Evolutionary conservation across 2,329 filamentous ascomycete genomes (phyloP).

Genomic region (Arthrocladium fulminans): DNA sequence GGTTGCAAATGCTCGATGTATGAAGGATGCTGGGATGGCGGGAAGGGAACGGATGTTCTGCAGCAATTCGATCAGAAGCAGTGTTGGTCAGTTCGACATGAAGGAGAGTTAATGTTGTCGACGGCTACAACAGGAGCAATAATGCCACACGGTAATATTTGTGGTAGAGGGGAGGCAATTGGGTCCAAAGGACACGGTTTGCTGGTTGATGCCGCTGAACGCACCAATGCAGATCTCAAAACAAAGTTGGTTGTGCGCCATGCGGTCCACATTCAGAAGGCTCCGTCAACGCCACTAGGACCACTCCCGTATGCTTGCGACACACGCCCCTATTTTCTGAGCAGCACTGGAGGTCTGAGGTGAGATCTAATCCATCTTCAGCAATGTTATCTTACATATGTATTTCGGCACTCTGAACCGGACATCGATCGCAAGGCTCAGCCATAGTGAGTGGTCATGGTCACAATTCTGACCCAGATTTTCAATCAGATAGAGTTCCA

Average conservation of each 20-base stretch:
- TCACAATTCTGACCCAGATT: no score
- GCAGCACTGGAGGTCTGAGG: not conserved
- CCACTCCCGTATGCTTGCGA: not conserved
- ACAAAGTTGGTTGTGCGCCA: not conserved
- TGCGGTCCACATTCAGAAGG: not conserved
- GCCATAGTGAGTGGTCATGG: no score
- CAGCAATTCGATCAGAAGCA: not conserved
- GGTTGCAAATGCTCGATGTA: conserved; percentile 16
- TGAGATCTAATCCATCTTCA: no score
- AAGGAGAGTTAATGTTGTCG: not conserved
- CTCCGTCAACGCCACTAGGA: not conserved
- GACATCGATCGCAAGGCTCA: no score
- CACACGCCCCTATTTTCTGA: conserved; percentile 2
- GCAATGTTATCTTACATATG: no score
- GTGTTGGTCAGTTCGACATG: conserved; percentile 5
- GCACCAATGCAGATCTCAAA: conserved; percentile 3
- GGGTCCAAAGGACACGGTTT: conserved; percentile 7
- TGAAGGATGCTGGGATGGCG: not conserved
- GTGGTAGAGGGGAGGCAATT: not conserved
- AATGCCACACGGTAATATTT: not conserved
- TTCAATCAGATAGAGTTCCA: not conserved
- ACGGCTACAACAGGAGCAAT: not conserved
- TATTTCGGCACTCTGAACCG: no score
- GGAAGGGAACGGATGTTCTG: not conserved
- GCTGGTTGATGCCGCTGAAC: not conserved